Evolutionary conservation across 108 stramenopile genomes (phyloP).

Genomic region (Skeletonema menzelii): DNA sequence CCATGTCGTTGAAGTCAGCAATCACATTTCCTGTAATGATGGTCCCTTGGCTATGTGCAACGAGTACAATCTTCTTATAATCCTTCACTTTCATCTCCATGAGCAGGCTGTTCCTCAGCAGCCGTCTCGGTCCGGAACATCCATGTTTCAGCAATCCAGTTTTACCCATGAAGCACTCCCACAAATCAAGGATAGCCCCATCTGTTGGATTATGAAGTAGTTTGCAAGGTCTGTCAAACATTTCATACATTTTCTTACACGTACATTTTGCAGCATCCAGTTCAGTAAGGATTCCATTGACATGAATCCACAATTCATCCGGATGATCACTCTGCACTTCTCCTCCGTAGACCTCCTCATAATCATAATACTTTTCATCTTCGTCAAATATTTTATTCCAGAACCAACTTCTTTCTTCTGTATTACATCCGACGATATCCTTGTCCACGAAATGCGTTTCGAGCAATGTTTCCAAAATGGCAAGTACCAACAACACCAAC

Average conservation of each 20-base stretch:
- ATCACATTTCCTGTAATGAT: constrained; percentile 7
- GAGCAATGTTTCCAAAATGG: not conserved
- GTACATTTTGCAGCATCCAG: not conserved
- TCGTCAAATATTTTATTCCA: not conserved
- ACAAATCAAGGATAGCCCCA: not conserved
- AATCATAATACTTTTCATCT: not conserved
- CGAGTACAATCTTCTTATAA: constrained; percentile 3
- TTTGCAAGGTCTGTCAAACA: not conserved
- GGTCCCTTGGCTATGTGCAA: not conserved
- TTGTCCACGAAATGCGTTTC: not conserved
- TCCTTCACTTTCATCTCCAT: not conserved
- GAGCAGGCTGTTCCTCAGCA: not conserved
- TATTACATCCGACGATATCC: not conserved
- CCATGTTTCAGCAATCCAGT: constrained; percentile 1
- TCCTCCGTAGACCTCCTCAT: not conserved
- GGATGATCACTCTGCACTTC: not conserved
- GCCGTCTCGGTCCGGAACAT: not conserved
- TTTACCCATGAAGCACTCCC: constrained; percentile 2
- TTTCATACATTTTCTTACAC: not conserved
- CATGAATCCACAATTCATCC: constrained; percentile 1
- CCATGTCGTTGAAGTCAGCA: not conserved
- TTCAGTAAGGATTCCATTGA: not conserved
- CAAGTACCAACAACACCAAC: not conserved
- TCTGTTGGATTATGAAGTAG: not conserved
- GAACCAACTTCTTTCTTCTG: not conserved